Base-by-base conservation (phyloP, 2,329 filamentous ascomycete genomes). In the Aspergillaceae sp. region DNA sequence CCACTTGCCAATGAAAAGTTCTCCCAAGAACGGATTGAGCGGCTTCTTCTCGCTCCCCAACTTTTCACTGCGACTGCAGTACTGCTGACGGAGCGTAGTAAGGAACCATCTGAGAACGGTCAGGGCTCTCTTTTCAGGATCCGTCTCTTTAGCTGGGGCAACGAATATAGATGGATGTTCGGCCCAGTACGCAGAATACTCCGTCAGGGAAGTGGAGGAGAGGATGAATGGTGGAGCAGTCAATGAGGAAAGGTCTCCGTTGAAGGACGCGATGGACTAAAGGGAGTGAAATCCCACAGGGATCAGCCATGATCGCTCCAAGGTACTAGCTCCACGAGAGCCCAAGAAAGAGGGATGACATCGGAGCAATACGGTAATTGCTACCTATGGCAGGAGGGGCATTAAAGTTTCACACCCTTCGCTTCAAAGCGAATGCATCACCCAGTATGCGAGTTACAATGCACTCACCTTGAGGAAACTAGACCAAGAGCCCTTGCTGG, bases 51-150 rank as follows among this genome's bases (percentile, higher is more conserved):
- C 91, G 61, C 88, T 92, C 42, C 88, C 89, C 53, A 82, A 69
- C 65, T 83, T 82, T 64, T 96, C 90, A 63, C 87, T 94, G 48
- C 80, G 74, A 56, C 75, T 81, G 56, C 76, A 78, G 64, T 84
- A 85, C 44, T 94, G 88, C 68, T 94, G 87, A 73, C 92, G 94
- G 44, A 97, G 75, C 3, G 90, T 95, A 60, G 83, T 90, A 46
- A 97, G 72, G 72, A 96, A 97, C 91, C 91, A 97, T 69, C 91
- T 94, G 58, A 96, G 74, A n/a, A 97, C 91, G 32, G 91, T 75
- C 55, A 94, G 71, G 19, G 87, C 84, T 51, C 91, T 82, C 73
- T 88, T 92, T 58, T 85, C 80, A 0, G 89, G 79, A 63, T 94
- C 86, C 44, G 82, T 59, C 66, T 95, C 89, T 48, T 77, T 76